phyloP scores from a whole-genome alignment of 441 rosid genomes.

The Erodium texanum region DNA sequence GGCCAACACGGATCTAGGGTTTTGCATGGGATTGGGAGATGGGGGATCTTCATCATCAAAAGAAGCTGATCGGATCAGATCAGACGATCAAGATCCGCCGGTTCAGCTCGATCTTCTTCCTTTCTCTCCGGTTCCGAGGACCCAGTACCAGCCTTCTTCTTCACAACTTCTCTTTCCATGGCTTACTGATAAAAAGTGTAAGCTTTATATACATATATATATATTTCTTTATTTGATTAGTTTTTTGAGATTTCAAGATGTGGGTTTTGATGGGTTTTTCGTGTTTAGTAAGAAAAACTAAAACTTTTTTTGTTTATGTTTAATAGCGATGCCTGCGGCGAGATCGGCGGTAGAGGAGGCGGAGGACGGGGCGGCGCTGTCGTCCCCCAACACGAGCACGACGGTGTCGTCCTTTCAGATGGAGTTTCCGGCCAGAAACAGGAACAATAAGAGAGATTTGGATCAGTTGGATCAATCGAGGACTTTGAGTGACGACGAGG shows the following conservation, averaged over 20 bases:
- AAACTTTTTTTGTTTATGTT: not conserved
- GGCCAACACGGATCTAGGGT: slow-evolving; percentile 32
- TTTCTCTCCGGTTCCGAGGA: slow-evolving; percentile 43
- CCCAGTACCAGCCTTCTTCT: slow-evolving; percentile 17
- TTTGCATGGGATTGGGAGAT: slow-evolving; percentile 37
- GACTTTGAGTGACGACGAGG: slow-evolving; percentile 62
- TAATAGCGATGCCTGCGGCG: too few species aligned
- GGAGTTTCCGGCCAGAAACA: slow-evolving; percentile 55
- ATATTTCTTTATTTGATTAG: not conserved
- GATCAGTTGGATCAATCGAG: too few species aligned
- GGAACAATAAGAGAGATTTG: slow-evolving; percentile 41
- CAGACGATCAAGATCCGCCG: slow-evolving; percentile 23
- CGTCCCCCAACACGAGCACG: slow-evolving; percentile 47
- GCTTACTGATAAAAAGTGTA: slow-evolving; percentile 23
- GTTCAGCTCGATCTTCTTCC: slow-evolving; percentile 55
- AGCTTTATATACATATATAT: too few species aligned
- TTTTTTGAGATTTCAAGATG: not conserved
- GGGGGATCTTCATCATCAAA: slow-evolving; percentile 6
- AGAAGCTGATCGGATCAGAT: too few species aligned
- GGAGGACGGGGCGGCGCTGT: slow-evolving; percentile 33
- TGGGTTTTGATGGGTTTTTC: not conserved
- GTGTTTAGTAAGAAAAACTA: not conserved
- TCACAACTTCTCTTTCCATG: slow-evolving; percentile 44
- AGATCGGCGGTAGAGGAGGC: slow-evolving; percentile 32
- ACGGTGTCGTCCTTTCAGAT: slow-evolving; percentile 64